Conservation (phyloP, 169 alveolate genomes). For the Miamiensis avidus region DNA sequence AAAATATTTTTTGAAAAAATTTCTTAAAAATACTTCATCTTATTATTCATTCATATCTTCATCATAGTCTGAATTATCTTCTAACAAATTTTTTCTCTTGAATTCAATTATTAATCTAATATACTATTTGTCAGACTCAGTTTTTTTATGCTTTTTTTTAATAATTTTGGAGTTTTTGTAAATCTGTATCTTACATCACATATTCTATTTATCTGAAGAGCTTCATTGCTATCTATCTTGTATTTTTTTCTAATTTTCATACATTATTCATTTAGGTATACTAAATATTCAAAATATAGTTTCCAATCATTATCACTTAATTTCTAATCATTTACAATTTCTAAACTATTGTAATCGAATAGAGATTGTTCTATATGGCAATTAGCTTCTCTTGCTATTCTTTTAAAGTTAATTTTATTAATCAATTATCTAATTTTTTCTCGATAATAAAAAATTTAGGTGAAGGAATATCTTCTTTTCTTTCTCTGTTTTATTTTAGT, state of each 20-base stretch:
- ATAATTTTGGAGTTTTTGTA: not conserved
- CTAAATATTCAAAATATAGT: not conserved
- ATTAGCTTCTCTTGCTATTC: not conserved
- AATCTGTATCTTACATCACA: not conserved
- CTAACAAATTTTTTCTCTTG: no score
- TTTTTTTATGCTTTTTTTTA: no score
- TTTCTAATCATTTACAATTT: no score
- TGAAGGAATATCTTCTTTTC: not conserved
- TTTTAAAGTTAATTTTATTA: no score
- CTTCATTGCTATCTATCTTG: not conserved
- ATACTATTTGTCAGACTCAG: no score
- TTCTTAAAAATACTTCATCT: no score
- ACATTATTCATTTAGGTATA: not conserved
- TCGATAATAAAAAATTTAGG: not conserved
- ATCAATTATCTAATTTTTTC: no score
- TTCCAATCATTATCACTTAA: not conserved
- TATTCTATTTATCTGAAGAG: not conserved
- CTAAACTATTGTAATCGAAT: not conserved
- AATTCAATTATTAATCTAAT: no score
- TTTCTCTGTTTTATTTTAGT: not conserved
- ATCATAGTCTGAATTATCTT: no score
- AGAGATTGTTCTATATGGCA: not conserved
- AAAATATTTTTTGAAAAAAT: no score
- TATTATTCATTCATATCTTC: no score
- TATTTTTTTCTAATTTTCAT: not conserved